Percentiles rank a stretch among this genome's conserved stretches.
phyloP scores from a whole-genome alignment of 441 rosid species.

The Codiaeum variegatum region DNA sequence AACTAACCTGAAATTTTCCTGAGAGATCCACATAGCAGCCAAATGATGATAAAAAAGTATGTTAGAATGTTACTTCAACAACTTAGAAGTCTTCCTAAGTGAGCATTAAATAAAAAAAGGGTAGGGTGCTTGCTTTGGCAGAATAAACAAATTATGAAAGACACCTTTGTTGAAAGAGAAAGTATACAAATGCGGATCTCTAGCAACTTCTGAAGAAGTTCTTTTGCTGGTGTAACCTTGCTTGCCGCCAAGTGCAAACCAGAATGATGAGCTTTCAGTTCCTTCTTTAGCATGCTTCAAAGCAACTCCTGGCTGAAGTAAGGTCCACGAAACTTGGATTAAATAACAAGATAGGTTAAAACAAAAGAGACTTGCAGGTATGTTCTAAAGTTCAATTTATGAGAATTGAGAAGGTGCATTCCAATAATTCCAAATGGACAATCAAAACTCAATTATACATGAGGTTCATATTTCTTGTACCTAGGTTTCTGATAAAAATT shows the following conservation, averaged over 20 bases:
- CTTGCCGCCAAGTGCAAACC: conserved; percentile 97
- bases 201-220: conserved; percentile 50
- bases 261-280: conserved; percentile 94
- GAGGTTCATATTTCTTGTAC: background rate
- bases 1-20: conserved; percentile 96
- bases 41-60: conserved; percentile 32
- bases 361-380: background rate
- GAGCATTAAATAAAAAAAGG: background rate
- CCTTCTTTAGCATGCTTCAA: conserved; percentile 97
- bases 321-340: conserved; percentile 17
- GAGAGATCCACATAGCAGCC: conserved; percentile 44
- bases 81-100: conserved; percentile 11
- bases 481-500: background rate
- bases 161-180: conserved; percentile 71
- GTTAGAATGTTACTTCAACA: conserved; percentile 47
- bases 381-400: background rate
- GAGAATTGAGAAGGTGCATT: background rate
- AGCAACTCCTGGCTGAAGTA: conserved; percentile 87
- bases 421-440: background rate
- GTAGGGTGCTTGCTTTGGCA: background rate
- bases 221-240: conserved; percentile 83
- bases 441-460: background rate
- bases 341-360: background rate
- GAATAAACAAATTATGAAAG: conserved; percentile 18
- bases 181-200: conserved; percentile 87